Conservation (phyloP, 768 basidiomycete species). For the Gloeostereum incarnatum region DNA sequence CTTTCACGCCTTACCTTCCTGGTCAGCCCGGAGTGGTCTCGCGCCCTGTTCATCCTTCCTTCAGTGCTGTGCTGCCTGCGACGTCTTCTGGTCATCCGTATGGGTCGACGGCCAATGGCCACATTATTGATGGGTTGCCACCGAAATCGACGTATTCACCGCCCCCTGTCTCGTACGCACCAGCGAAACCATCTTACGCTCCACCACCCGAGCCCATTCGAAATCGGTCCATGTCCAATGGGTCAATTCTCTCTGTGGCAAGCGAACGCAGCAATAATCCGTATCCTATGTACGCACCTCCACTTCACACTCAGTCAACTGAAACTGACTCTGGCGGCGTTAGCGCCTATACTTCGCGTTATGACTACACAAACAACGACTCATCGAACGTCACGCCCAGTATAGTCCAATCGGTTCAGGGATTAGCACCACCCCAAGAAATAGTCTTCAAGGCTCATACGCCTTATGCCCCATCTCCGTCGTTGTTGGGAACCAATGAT, state of each 20-base stretch:
- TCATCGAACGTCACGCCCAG: conserved; percentile 6
- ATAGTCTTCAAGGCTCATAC: conserved; percentile 25
- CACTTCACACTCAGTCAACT: conserved; percentile 14
- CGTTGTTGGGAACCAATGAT: conserved; percentile 74
- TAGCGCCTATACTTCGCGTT: conserved; percentile 16
- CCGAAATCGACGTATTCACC: too few species aligned
- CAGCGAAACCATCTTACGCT: conserved; percentile 8
- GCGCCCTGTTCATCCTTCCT: neutral
- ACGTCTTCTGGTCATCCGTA: conserved; percentile 3
- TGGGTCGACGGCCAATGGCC: conserved; percentile 4
- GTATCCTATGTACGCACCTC: conserved; percentile 24
- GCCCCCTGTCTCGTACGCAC: too few species aligned
- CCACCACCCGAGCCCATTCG: conserved; percentile 17
- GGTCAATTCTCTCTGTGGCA: conserved; percentile 25
- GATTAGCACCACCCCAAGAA: conserved; percentile 20
- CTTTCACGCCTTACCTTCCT: conserved; percentile 6
- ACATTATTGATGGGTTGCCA: too few species aligned
- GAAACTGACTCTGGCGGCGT: conserved; percentile 19
- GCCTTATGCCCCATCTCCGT: conserved; percentile 79
- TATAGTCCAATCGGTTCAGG: neutral
- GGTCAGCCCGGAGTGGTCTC: too few species aligned
- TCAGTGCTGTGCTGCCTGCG: conserved; percentile 4
- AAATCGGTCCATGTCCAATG: conserved; percentile 35
- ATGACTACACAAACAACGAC: conserved; percentile 14
- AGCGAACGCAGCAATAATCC: conserved; percentile 30